These are phyloP conservation scores for Apiospora kogelbergensis DNA, from an alignment of 2,329 filamentous ascomycete genomes.

Conservation along the genomic window DNA sequence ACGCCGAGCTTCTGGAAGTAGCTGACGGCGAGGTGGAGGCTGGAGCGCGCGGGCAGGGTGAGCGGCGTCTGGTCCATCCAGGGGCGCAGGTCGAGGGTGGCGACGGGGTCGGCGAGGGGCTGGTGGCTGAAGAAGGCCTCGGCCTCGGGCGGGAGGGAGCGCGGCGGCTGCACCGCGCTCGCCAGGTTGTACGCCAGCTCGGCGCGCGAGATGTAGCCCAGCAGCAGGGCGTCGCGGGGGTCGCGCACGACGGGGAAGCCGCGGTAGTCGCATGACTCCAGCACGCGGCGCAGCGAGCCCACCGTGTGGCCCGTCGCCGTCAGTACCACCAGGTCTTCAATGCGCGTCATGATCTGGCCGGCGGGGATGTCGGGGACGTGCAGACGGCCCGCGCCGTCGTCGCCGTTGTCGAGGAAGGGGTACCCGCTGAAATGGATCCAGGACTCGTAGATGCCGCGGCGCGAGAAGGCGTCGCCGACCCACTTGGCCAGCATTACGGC, in stretches of 20 bases:
- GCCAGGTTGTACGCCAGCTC: slow-evolving; percentile 83
- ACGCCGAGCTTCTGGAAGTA: slow-evolving; percentile 96
- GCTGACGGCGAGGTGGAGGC: slow-evolving; percentile 79
- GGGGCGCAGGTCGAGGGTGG: slow-evolving; percentile 82
- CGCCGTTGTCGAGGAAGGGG: slow-evolving; percentile 89
- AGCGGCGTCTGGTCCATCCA: slow-evolving; percentile 99
- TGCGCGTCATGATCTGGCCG: slow-evolving; percentile 86
- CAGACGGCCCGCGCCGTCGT: slow-evolving; percentile 55
- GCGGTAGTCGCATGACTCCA: slow-evolving; percentile 75
- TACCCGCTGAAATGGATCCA: slow-evolving; percentile 98
- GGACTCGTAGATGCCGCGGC: slow-evolving; percentile 91
- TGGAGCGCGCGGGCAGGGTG: slow-evolving; percentile 75
- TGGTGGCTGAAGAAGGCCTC: slow-evolving; percentile 85
- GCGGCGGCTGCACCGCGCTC: slow-evolving; percentile 54
- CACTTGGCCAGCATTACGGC: slow-evolving; percentile 98
- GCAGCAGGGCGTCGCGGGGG: slow-evolving; percentile 71
- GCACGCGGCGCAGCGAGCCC: slow-evolving; percentile 66
- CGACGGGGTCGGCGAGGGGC: slow-evolving; percentile 73
- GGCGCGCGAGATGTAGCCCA: slow-evolving; percentile 92
- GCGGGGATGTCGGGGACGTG: slow-evolving; percentile 77
- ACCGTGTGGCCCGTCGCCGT: slow-evolving; percentile 88
- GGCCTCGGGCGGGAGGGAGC: slow-evolving; percentile 66
- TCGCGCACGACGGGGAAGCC: slow-evolving; percentile 91
- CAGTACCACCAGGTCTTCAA: slow-evolving; percentile 87
- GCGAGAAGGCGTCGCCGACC: slow-evolving; percentile 94